Conservation (phyloP, 495 filamentous ascomycete genomes). For the Penicillium daleae region DNA sequence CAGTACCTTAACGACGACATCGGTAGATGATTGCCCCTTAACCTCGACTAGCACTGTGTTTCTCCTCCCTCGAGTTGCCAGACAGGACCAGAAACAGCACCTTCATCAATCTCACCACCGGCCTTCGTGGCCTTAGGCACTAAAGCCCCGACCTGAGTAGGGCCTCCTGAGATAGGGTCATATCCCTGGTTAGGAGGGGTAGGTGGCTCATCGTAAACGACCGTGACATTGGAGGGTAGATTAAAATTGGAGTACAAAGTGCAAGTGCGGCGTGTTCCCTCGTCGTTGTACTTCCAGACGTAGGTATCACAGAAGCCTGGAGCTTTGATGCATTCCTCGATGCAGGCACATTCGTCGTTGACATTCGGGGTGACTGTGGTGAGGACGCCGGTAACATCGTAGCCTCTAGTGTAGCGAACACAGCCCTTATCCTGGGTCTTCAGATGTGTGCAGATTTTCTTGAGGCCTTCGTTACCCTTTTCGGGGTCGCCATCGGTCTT, state of each 20-base stretch:
- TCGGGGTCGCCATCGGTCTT: background rate
- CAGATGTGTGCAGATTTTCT: constrained; percentile 1
- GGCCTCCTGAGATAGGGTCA: background rate
- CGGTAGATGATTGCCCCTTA: background rate
- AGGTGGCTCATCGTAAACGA: background rate
- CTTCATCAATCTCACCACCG: background rate
- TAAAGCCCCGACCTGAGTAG: background rate
- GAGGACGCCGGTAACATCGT: constrained; percentile 3
- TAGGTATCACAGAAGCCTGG: background rate
- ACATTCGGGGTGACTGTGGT: constrained; percentile 1
- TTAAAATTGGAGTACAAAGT: constrained; percentile 1
- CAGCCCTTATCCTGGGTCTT: constrained; percentile 2
- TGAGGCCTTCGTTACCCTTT: background rate
- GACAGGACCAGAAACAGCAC: constrained; percentile 3
- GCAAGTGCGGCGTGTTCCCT: constrained; percentile 1
- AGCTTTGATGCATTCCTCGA: background rate
- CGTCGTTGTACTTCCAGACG: background rate
- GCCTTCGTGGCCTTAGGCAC: background rate
- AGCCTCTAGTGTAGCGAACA: background rate
- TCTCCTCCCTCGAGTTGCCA: background rate
- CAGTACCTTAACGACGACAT: background rate
- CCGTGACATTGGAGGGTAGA: background rate
- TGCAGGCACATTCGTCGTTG: background rate
- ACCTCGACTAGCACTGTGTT: background rate
- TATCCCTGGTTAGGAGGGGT: background rate